Conservation (phyloP, 2,329 filamentous ascomycete genomes). For the Waltergamsia citrina region DNA sequence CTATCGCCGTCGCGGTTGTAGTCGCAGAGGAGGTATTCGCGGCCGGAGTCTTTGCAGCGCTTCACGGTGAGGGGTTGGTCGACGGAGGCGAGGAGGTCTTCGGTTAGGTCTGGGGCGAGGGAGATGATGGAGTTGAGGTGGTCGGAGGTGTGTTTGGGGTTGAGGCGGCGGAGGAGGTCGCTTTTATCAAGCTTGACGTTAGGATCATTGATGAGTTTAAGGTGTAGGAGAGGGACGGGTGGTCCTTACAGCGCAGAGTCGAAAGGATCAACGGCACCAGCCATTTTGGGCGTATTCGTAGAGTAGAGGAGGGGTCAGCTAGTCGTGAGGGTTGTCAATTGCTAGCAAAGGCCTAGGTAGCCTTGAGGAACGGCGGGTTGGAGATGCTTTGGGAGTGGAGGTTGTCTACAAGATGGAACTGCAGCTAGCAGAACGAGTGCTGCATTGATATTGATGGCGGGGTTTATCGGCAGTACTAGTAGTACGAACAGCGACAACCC, state of each 20-base stretch:
- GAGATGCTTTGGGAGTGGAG: too few species aligned
- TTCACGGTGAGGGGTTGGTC: constrained; percentile 82
- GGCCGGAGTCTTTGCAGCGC: constrained; percentile 78
- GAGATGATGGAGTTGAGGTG: constrained; percentile 86
- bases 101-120: constrained; percentile 83
- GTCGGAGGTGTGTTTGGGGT: constrained; percentile 80
- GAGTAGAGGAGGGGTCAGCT: not conserved
- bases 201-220: not conserved
- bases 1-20: constrained; percentile 99
- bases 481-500: not conserved
- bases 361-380: too few species aligned
- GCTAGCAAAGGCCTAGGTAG: too few species aligned
- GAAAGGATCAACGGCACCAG: constrained; percentile 52
- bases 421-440: too few species aligned
- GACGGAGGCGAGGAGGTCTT: constrained; percentile 95
- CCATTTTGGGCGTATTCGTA: constrained; percentile 22
- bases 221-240: constrained; percentile 3
- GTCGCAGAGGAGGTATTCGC: constrained; percentile 97
- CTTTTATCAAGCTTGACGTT: constrained; percentile 34
- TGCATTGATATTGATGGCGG: too few species aligned
- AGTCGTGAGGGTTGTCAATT: not conserved
- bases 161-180: constrained; percentile 94
- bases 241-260: constrained; percentile 64
- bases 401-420: too few species aligned
- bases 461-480: not conserved